These are phyloP conservation scores for Trametes villosa DNA, from an alignment of 768 basidiomycete genomes.

Conservation along the genomic window DNA sequence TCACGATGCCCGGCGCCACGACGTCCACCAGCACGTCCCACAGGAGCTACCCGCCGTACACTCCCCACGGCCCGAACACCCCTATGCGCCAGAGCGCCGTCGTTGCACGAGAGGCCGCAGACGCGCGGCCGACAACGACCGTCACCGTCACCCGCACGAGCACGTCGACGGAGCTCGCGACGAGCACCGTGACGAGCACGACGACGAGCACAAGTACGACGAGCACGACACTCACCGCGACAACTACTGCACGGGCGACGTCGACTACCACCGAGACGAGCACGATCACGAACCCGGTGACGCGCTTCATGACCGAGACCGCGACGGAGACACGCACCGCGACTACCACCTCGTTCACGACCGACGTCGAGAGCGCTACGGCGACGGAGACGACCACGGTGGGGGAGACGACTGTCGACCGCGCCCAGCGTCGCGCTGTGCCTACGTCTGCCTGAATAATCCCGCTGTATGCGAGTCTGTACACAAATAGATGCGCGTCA, in stretches of 20 bases:
- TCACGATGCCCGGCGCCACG: background rate
- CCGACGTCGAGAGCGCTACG: background rate
- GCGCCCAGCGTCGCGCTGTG: background rate
- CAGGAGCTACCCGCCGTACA: background rate
- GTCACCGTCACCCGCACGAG: background rate
- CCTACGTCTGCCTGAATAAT: background rate
- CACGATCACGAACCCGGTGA: background rate
- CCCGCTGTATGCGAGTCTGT: too few relatives aligned
- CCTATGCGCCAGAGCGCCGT: background rate
- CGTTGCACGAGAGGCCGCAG: background rate
- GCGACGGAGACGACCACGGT: background rate
- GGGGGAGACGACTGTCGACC: background rate
- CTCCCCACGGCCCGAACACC: background rate
- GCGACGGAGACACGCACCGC: background rate
- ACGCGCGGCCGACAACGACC: background rate
- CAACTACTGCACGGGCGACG: background rate
- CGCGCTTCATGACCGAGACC: background rate
- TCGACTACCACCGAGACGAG: background rate
- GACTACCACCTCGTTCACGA: background rate
- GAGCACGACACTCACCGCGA: background rate
- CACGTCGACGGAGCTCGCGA: background rate
- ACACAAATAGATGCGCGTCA: too few relatives aligned
- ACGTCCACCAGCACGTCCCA: background rate
- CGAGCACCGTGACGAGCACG: background rate
- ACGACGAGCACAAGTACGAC: background rate